Evolutionary conservation across 2,329 filamentous ascomycete genomes (phyloP).

Genomic region (Diaporthe vexans): DNA sequence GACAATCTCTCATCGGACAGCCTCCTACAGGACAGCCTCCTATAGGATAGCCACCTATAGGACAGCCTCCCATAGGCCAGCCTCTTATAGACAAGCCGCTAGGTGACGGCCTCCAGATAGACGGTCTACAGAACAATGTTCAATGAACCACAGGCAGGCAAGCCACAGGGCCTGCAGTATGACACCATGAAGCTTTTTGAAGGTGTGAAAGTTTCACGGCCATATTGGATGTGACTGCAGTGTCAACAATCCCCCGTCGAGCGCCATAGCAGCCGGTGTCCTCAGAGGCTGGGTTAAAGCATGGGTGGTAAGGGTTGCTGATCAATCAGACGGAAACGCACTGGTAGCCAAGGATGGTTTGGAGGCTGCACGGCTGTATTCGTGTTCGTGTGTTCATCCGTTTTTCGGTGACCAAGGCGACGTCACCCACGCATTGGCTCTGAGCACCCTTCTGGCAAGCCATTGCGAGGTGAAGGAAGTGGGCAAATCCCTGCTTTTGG

Average conservation of each 20-base stretch:
- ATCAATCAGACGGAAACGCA: conserved; percentile 2
- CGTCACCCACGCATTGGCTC: conserved; percentile 12
- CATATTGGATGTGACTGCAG: background rate
- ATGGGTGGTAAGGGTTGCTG: background rate
- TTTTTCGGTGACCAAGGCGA: background rate
- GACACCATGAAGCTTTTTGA: too few relatives aligned
- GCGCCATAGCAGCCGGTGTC: background rate
- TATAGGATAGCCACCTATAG: too few relatives aligned
- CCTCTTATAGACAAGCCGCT: too few relatives aligned
- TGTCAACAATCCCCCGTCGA: background rate
- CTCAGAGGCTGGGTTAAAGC: background rate
- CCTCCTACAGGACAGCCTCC: too few relatives aligned
- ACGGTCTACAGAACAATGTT: too few relatives aligned
- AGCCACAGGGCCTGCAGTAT: too few relatives aligned
- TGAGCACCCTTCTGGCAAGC: background rate
- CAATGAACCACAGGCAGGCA: too few relatives aligned
- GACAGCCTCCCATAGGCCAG: too few relatives aligned
- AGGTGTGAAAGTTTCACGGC: too few relatives aligned
- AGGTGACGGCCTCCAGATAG: too few relatives aligned
- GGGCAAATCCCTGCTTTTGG: conserved; percentile 8
- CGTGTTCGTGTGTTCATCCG: conserved; percentile 31
- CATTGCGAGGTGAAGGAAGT: conserved; percentile 12
- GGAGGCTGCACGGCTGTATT: conserved; percentile 10
- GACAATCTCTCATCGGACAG: too few relatives aligned
- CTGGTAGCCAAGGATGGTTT: background rate